Evolutionary conservation across 768 basidiomycete genomes (phyloP).

Genomic region (Boletellus sp.): DNA sequence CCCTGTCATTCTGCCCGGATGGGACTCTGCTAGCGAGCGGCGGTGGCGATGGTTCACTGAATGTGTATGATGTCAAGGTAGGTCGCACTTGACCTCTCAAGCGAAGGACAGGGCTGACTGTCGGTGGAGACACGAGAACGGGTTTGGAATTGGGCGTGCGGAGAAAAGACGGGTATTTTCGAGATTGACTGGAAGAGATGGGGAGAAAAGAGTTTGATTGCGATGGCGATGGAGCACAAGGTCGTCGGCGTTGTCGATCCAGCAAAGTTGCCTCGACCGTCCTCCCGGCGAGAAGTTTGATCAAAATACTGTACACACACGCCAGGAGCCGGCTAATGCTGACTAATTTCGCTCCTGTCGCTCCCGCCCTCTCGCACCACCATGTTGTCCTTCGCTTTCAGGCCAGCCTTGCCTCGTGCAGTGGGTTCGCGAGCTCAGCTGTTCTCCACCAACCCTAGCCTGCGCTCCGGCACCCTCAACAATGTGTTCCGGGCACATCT

Average conservation of each 20-base stretch:
- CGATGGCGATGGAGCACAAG: slow-evolving; percentile 64
- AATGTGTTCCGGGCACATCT: slow-evolving; percentile 31
- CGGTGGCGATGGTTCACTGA: slow-evolving; percentile 72
- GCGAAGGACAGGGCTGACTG: slow-evolving; percentile 4
- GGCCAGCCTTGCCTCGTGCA: slow-evolving; percentile 18
- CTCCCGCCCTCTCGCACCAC: not conserved
- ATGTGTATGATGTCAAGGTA: slow-evolving; percentile 69
- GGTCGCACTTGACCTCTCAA: slow-evolving; percentile 30
- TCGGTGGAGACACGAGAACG: slow-evolving; percentile 41
- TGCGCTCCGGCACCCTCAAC: slow-evolving; percentile 13
- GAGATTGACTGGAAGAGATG: slow-evolving; percentile 73
- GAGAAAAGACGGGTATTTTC: slow-evolving; percentile 63
- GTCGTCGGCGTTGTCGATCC: slow-evolving; percentile 68
- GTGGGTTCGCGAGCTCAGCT: slow-evolving; percentile 16
- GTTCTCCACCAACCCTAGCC: slow-evolving; percentile 21
- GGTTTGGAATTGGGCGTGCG: slow-evolving; percentile 63
- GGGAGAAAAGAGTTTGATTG: slow-evolving; percentile 54
- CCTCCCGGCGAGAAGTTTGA: not conserved
- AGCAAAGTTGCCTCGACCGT: slow-evolving; percentile 30
- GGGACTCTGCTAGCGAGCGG: slow-evolving; percentile 73
- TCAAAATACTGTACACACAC: slow-evolving; percentile 6
- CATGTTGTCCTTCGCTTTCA: slow-evolving; percentile 19
- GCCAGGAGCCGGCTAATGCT: slow-evolving; percentile 6
- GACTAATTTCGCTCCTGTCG: slow-evolving; percentile 7
- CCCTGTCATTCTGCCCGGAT: slow-evolving; percentile 71